Evolutionary conservation across 305 asterid species (phyloP), one percentile per base, ranked within the genome.

Genomic region (Caryopteris hybrid): DNA sequence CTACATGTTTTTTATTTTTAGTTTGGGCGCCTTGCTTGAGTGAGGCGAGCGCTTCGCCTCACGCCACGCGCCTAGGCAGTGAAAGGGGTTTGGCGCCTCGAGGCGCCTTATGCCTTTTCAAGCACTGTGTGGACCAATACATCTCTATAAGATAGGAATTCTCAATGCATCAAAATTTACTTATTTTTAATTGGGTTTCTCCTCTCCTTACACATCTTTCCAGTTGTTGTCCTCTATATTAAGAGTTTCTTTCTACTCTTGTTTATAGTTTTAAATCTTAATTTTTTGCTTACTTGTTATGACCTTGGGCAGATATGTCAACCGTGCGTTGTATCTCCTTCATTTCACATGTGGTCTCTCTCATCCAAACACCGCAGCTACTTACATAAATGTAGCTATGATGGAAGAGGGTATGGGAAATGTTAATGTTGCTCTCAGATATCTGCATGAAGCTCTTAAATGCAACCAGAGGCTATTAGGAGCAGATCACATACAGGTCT

Each of bases 351-450:
- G 99, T 72, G 99, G 99, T 52, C 88, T 95, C 66, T 89, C 99
- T 76, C 99, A 95, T 74, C 99, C 99, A 60, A 95, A 95, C 82
- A 95, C 99, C 17, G 99, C 99, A 66, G 99, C 99, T 70, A 95
- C 99, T 38, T 95, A 91, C 79, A 95, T 95, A 68, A 95, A 95
- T 72, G 95, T 95, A 77, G 99, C 99, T 69, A 95, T 95, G 99
- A 95, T 95, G 99, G 99, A 95, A 84, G 99, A 95, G 81, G 99
- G 99, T 61, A 95, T 91, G 98, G 99, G 99, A 71, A 95, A 95
- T 88, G 99, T 84, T 64, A 95, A 95, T 60, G 92, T 92, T 75
- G 99, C 99, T 75, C 99, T 95, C 69, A 79, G 99, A 81, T 95
- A 91, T 86, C 86, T 95, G 75, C 99, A 95, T 18, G 99, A 95